Evolutionary conservation across 139 green algal species (phyloP), one percentile per base, ranked within the genome.

Genomic region (Tetraselmis chui): DNA sequence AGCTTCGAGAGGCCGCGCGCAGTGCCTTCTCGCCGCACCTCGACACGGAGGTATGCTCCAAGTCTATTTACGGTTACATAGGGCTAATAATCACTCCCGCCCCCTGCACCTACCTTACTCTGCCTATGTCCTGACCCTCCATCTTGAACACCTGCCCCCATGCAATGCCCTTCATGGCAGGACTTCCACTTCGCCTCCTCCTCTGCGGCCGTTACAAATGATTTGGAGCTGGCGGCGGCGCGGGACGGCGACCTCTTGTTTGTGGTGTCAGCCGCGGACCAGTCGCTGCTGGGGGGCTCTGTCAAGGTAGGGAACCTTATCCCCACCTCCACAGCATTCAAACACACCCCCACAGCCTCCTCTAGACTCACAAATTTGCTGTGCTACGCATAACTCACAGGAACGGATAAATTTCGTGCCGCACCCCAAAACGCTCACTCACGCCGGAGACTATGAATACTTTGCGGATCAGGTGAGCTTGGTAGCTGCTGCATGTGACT

Each of bases 371-470:
- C n/a, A n/a, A n/a, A n/a, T n/a, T n/a, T n/a, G n/a, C n/a, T n/a
- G n/a, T n/a, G n/a, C n/a, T n/a, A n/a, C n/a, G n/a, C n/a, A n/a
- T n/a, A n/a, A n/a, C 45, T 5, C 45, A 18, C 85, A 91, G 83
- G 92, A 96, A 81, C 85, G 88, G 29, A 91, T 96, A 79, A 89
- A 59, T 59, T 96, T 96, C 77, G 81, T 88, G 32, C 93, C 93
- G 0, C 93, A 96, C 81, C 93, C 93, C 26, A 94, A 95, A 76
- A 96, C 93, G 0, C 85, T 96, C 23, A 96, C 92, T 28, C 92
- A 91, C 86, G 92, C 92, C 1, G 93, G 93, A 22, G 93, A 96
- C 59, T 94, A 93, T 76, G 93, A 96, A 82, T 96, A 96, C 80
- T 96, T 94, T 86, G 89, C 92, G 30, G 92, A 91, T 0, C 86